Percentiles rank a stretch among this genome's conserved stretches.
Evolutionary conservation across 2,329 filamentous ascomycete species (phyloP).

Genomic region (Fusarium setosum): DNA sequence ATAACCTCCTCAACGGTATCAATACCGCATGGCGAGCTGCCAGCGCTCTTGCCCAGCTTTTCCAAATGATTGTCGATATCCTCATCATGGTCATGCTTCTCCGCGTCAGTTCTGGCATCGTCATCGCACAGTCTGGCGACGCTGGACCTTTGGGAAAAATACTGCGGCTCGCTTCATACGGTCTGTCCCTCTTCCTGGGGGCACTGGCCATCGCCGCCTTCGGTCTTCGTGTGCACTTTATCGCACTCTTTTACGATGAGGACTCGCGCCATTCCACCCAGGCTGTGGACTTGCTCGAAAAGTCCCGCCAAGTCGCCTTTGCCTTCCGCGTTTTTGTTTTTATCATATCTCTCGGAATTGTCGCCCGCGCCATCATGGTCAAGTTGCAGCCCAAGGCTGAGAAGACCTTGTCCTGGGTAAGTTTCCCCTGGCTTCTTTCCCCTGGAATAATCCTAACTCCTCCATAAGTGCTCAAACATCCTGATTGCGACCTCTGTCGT

Average conservation of each 20-base stretch:
- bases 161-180: constrained; percentile 25
- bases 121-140: constrained; percentile 21
- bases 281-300: not conserved
- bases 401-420: constrained; percentile 26
- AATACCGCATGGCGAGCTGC: constrained; percentile 3
- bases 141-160: constrained; percentile 16
- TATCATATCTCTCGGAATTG: constrained; percentile 19
- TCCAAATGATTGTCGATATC: constrained; percentile 25
- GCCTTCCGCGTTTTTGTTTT: constrained; percentile 30
- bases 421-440: not conserved
- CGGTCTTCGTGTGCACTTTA: constrained; percentile 29
- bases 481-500: constrained; percentile 37
- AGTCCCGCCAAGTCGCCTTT: constrained; percentile 17
- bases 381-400: constrained; percentile 27
- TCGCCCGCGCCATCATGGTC: constrained; percentile 33
- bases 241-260: not conserved
- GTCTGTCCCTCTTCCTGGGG: constrained; percentile 19
- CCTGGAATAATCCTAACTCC: not conserved
- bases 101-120: constrained; percentile 34
- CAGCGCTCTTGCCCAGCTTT: not conserved
- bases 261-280: too few species aligned
- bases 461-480: constrained; percentile 32
- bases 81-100: constrained; percentile 41
- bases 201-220: constrained; percentile 29
- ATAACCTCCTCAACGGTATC: not conserved